These are phyloP conservation scores for Rosellinia necatrix DNA, from an alignment of 2,329 filamentous ascomycete species.

Conservation along the genomic window DNA sequence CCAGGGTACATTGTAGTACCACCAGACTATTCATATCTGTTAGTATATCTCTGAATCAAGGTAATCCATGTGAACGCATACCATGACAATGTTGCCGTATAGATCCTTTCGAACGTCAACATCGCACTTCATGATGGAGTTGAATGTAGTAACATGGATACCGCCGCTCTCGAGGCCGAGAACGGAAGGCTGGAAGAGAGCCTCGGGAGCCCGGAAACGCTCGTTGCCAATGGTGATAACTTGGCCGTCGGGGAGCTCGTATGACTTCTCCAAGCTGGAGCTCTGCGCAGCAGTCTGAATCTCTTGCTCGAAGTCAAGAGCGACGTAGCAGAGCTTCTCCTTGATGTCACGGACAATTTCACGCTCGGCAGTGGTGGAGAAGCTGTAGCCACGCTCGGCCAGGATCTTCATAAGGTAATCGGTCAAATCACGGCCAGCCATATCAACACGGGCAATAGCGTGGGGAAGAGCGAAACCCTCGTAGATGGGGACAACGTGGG, in stretches of 20 bases:
- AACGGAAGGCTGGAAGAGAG: slow-evolving; percentile 98
- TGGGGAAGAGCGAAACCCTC: slow-evolving; percentile 99
- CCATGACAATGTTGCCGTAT: slow-evolving; percentile 99
- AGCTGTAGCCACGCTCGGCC: slow-evolving; percentile 98
- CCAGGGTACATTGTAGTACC: slow-evolving; percentile 99
- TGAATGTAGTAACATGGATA: slow-evolving; percentile 99
- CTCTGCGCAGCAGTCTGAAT: slow-evolving; percentile 99
- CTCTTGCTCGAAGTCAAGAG: slow-evolving; percentile 99
- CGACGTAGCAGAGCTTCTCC: slow-evolving; percentile 99
- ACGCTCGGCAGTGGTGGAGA: slow-evolving; percentile 99
- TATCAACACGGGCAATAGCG: slow-evolving; percentile 99
- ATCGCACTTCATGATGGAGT: slow-evolving; percentile 99
- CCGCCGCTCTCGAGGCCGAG: slow-evolving; percentile 97
- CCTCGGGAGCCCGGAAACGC: slow-evolving; percentile 99
- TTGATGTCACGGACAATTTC: slow-evolving; percentile 99
- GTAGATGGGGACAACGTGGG: slow-evolving; percentile 99
- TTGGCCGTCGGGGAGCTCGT: slow-evolving; percentile 98
- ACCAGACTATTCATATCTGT: slow-evolving; percentile 72
- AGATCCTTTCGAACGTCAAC: slow-evolving; percentile 99
- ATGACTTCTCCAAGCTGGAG: slow-evolving; percentile 99
- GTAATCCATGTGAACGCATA: slow-evolving; percentile 56
- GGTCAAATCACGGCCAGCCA: slow-evolving; percentile 99
- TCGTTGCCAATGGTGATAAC: slow-evolving; percentile 99
- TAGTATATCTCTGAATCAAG: slow-evolving; percentile 10
- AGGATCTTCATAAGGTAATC: slow-evolving; percentile 99